Evolutionary conservation across 257 asterid genomes (phyloP).

Genomic region (Phtheirospermum japonicum): DNA sequence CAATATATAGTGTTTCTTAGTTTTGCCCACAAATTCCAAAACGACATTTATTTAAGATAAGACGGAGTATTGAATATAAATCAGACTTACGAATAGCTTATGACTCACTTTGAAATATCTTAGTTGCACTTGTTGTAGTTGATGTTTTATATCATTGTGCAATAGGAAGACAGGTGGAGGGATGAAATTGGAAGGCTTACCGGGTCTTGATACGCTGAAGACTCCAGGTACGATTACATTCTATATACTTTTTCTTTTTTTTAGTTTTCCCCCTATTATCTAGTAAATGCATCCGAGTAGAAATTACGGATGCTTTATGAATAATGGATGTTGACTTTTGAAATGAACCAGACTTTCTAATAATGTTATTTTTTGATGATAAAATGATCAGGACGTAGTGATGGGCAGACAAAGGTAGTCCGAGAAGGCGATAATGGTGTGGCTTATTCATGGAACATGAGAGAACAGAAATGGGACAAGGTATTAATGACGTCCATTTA

Average conservation of each 20-base stretch:
- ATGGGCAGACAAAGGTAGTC: slow-evolving; percentile 91
- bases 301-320: slow-evolving; percentile 9
- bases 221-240: slow-evolving; percentile 74
- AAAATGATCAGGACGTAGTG: slow-evolving; percentile 68
- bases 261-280: slow-evolving; percentile 19
- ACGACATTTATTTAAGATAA: too few species aligned
- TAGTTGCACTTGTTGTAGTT: slow-evolving; percentile 1
- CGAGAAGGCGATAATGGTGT: slow-evolving; percentile 99
- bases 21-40: too few species aligned
- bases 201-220: slow-evolving; percentile 81
- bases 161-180: slow-evolving; percentile 95
- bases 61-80: neutral
- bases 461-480: slow-evolving; percentile 91
- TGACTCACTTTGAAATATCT: slow-evolving; percentile 19
- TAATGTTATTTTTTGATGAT: slow-evolving; percentile 27
- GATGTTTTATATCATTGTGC: slow-evolving; percentile 25
- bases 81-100: slow-evolving; percentile 9
- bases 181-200: slow-evolving; percentile 84
- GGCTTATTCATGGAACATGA: slow-evolving; percentile 92
- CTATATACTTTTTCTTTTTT: neutral
- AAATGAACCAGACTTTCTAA: slow-evolving; percentile 14
- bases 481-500: slow-evolving; percentile 35
- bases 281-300: neutral
- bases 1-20: too few species aligned
- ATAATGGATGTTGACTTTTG: slow-evolving; percentile 5